Conservation (phyloP, 2,329 filamentous ascomycete species). For the Biscogniauxia marginata region DNA sequence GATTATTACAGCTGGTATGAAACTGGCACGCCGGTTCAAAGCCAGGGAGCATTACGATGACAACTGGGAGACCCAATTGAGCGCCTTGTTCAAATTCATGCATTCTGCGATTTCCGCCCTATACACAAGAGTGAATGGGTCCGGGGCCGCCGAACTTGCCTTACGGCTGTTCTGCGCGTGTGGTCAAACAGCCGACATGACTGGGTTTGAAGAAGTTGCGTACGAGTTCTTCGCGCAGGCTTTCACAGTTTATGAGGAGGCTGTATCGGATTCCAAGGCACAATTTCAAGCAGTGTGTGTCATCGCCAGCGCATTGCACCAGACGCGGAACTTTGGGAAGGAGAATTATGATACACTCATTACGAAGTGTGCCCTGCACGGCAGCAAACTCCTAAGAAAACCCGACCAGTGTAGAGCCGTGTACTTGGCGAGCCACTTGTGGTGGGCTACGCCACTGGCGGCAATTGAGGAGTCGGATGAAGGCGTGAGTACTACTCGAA, state of each 20-base stretch:
- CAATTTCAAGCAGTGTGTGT: slow-evolving; percentile 98
- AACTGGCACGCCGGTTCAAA: slow-evolving; percentile 86
- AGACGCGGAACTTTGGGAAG: slow-evolving; percentile 85
- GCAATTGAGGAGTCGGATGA: slow-evolving; percentile 78
- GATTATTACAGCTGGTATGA: slow-evolving; percentile 84
- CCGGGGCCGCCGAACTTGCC: slow-evolving; percentile 80
- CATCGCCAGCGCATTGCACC: slow-evolving; percentile 84
- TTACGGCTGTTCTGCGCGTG: slow-evolving; percentile 88
- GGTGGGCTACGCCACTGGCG: slow-evolving; percentile 90
- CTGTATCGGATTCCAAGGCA: slow-evolving; percentile 89
- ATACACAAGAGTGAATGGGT: slow-evolving; percentile 77
- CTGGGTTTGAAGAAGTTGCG: slow-evolving; percentile 88
- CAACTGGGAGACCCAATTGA: slow-evolving; percentile 63
- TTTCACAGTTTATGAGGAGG: slow-evolving; percentile 97
- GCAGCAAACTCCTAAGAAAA: slow-evolving; percentile 95
- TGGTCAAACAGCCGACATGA: slow-evolving; percentile 89
- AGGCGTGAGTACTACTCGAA: slow-evolving; percentile 9
- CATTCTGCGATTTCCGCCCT: slow-evolving; percentile 83
- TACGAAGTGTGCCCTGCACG: slow-evolving; percentile 94
- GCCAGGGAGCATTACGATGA: slow-evolving; percentile 78
- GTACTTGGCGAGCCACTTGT: slow-evolving; percentile 92
- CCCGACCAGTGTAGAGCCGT: slow-evolving; percentile 97
- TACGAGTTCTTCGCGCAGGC: slow-evolving; percentile 99
- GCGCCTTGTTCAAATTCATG: slow-evolving; percentile 91
- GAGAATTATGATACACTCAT: slow-evolving; percentile 99